Conservation (phyloP, 768 basidiomycete genomes). For the Amanita molliuscula region DNA sequence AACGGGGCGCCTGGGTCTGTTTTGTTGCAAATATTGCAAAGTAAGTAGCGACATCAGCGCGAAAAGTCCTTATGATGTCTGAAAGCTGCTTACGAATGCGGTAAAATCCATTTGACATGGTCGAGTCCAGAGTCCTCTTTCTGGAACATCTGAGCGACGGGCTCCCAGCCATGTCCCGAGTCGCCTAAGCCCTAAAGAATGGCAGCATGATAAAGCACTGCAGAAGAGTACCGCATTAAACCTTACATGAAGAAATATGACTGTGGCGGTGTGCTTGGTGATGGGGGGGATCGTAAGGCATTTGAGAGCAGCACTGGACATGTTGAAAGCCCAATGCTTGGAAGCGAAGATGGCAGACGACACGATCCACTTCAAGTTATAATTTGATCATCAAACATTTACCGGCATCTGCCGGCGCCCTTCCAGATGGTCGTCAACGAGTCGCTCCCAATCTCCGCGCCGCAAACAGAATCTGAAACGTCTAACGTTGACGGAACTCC, state of each 20-base stretch:
- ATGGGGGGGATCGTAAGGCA: slow-evolving; percentile 43
- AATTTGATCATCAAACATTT: no score
- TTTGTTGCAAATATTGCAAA: background rate
- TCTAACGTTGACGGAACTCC: background rate
- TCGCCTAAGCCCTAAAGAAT: slow-evolving; percentile 61
- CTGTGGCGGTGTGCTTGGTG: slow-evolving; percentile 69
- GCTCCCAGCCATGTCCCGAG: slow-evolving; percentile 65
- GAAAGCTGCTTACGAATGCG: slow-evolving; percentile 53
- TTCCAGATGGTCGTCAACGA: background rate
- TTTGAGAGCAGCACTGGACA: slow-evolving; percentile 25
- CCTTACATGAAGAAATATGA: slow-evolving; percentile 84
- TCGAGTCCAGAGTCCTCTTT: slow-evolving; percentile 40
- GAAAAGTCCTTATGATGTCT: background rate
- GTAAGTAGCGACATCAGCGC: background rate
- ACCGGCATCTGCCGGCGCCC: slow-evolving; percentile 36
- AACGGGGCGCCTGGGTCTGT: slow-evolving; percentile 48
- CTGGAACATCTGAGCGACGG: slow-evolving; percentile 62
- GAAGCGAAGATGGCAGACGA: slow-evolving; percentile 11
- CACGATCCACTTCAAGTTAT: slow-evolving; percentile 11
- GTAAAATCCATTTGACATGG: slow-evolving; percentile 86
- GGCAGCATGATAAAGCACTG: slow-evolving; percentile 1
- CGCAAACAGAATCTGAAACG: background rate
- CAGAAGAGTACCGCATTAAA: slow-evolving; percentile 5
- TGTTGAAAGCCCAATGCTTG: slow-evolving; percentile 8
- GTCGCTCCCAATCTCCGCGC: background rate